These are phyloP conservation scores for Colletotrichum kahawae DNA, from an alignment of 2,329 filamentous ascomycete species.

Conservation along the genomic window DNA sequence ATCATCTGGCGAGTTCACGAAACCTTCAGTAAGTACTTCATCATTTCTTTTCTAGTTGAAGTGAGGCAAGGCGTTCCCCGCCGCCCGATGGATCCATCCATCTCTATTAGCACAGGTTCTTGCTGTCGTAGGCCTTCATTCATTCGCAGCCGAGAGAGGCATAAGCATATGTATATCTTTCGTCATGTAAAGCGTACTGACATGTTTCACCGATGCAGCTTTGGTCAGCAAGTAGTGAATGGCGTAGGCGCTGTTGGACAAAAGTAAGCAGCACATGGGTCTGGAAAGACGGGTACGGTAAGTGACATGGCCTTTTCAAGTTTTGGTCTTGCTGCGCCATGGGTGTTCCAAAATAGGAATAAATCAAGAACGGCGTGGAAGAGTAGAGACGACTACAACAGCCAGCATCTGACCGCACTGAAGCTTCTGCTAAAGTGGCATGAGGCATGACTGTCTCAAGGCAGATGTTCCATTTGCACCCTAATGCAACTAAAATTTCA, in stretches of 20 bases:
- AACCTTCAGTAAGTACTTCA: rapidly evolving
- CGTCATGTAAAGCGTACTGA: rapidly evolving
- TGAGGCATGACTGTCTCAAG: rapidly evolving
- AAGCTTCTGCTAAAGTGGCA: rapidly evolving
- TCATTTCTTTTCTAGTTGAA: rapidly evolving
- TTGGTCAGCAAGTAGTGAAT: not conserved
- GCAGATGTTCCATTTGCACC: rapidly evolving
- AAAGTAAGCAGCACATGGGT: not conserved
- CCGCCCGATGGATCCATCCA: rapidly evolving
- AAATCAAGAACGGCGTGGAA: not conserved
- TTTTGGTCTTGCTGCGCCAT: rapidly evolving
- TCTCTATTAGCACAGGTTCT: not conserved
- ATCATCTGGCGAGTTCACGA: not conserved
- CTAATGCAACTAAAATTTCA: too few species aligned
- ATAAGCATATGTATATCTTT: rapidly evolving
- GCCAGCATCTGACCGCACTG: rapidly evolving
- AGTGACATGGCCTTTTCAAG: rapidly evolving
- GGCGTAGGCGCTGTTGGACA: rapidly evolving
- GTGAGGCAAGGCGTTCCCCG: rapidly evolving
- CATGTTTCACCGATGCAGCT: not conserved
- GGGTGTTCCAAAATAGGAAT: not conserved
- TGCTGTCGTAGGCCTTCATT: rapidly evolving
- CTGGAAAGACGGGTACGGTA: rapidly evolving
- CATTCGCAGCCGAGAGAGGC: too few species aligned
- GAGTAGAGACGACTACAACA: rapidly evolving